Evolutionary conservation across 345 rosid genomes (phyloP).

Genomic region (Gossypium raimondii): DNA sequence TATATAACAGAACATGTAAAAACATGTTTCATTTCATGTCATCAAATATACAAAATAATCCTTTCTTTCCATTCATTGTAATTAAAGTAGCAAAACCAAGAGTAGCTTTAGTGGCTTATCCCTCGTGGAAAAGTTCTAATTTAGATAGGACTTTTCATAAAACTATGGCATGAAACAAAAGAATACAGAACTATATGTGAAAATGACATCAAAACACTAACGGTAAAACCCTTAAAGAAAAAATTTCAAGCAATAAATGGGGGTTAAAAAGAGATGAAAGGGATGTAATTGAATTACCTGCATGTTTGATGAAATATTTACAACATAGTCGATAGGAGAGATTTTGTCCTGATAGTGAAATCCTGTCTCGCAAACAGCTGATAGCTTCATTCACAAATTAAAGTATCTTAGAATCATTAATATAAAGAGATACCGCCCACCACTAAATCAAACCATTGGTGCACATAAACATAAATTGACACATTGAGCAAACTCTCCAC

Average conservation of each 20-base stretch:
- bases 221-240: neutral
- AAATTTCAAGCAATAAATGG: neutral
- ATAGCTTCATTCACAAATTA: constrained; percentile 57
- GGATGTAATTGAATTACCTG: constrained; percentile 37
- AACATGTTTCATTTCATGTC: neutral
- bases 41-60: neutral
- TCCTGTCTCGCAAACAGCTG: constrained; percentile 73
- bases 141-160: neutral
- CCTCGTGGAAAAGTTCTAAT: neutral
- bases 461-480: neutral
- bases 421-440: neutral
- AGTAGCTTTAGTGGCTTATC: neutral
- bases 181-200: neutral
- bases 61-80: neutral
- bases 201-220: neutral
- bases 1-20: neutral
- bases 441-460: neutral
- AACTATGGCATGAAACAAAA: neutral
- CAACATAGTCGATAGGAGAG: constrained; percentile 60
- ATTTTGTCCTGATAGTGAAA: constrained; percentile 87
- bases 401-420: constrained; percentile 27
- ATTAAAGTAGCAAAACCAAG: neutral
- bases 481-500: neutral
- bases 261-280: neutral
- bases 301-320: constrained; percentile 53